These are phyloP conservation scores for Rachicladosporium sp. DNA, from an alignment of 2,329 filamentous ascomycete species.

Conservation along the genomic window DNA sequence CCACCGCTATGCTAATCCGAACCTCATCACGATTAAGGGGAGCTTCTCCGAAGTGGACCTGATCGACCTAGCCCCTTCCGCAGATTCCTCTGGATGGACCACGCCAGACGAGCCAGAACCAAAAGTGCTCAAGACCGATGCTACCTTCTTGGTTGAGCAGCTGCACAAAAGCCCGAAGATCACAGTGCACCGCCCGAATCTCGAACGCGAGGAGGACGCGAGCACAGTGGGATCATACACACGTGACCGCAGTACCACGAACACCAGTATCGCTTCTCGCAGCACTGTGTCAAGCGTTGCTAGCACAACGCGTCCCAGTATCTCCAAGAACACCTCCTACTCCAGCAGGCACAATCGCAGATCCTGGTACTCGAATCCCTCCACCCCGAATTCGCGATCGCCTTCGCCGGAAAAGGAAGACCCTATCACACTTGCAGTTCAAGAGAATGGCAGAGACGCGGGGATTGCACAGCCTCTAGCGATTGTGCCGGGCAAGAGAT, in stretches of 20 bases:
- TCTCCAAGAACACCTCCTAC: background rate
- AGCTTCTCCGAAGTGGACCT: constrained; percentile 39
- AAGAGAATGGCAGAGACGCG: too few species aligned
- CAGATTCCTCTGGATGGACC: constrained; percentile 32
- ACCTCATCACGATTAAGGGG: constrained; percentile 31
- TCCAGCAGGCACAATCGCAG: constrained; percentile 11
- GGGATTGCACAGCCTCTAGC: too few species aligned
- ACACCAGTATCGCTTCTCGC: too few species aligned
- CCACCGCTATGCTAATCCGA: constrained; percentile 13
- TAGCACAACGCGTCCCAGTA: constrained; percentile 2
- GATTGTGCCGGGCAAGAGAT: constrained; percentile 7
- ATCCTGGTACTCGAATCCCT: constrained; percentile 18
- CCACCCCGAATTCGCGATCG: constrained; percentile 18
- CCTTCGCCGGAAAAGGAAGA: constrained; percentile 20
- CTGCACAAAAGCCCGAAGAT: constrained; percentile 21
- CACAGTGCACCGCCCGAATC: background rate
- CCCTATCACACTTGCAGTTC: background rate
- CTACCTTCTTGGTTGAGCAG: constrained; percentile 19
- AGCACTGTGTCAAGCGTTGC: background rate
- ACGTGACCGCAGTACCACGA: too few species aligned
- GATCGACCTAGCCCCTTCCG: constrained; percentile 15
- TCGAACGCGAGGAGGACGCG: too few species aligned
- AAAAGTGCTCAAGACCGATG: constrained; percentile 18
- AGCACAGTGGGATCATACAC: too few species aligned
- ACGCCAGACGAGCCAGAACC: constrained; percentile 26